phyloP scores from a whole-genome alignment of 1,284 basidiomycete species.

The Hymenochaete sp. region DNA sequence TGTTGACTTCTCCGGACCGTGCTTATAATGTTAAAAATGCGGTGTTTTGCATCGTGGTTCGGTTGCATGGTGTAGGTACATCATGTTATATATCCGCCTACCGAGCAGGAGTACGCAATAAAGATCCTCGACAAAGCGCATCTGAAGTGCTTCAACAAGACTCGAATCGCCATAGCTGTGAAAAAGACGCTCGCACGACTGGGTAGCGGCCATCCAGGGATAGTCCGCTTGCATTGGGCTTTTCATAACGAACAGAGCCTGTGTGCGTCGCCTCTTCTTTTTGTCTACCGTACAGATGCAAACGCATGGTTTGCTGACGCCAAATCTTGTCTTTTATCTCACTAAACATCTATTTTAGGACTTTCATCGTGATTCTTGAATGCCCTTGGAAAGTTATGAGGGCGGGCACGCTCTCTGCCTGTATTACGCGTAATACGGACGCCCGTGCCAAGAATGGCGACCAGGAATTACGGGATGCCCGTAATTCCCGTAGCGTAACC shows the following conservation, averaged over 20 bases:
- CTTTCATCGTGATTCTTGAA: too few relatives aligned
- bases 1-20: background rate
- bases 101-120: slow-evolving; percentile 61
- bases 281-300: too few relatives aligned
- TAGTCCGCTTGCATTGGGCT: slow-evolving; percentile 72
- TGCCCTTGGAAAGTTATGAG: too few relatives aligned
- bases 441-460: too few relatives aligned
- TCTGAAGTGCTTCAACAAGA: slow-evolving; percentile 58
- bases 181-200: slow-evolving; percentile 49
- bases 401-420: too few relatives aligned
- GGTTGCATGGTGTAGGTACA: slow-evolving; percentile 44
- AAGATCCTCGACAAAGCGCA: slow-evolving; percentile 74
- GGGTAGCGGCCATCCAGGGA: slow-evolving; percentile 69
- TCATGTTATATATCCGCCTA: slow-evolving; percentile 44
- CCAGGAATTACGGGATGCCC: too few relatives aligned
- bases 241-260: slow-evolving; percentile 81
- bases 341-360: too few relatives aligned
- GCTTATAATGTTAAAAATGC: too few relatives aligned
- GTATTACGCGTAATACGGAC: too few relatives aligned
- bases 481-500: too few relatives aligned
- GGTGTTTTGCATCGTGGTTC: too few relatives aligned
- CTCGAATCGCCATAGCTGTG: slow-evolving; percentile 55
- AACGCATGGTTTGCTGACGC: background rate
- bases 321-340: slow-evolving; percentile 11
- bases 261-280: too few relatives aligned